phyloP scores from a whole-genome alignment of 2,329 filamentous ascomycete species.

The Lachnellula cervina region DNA sequence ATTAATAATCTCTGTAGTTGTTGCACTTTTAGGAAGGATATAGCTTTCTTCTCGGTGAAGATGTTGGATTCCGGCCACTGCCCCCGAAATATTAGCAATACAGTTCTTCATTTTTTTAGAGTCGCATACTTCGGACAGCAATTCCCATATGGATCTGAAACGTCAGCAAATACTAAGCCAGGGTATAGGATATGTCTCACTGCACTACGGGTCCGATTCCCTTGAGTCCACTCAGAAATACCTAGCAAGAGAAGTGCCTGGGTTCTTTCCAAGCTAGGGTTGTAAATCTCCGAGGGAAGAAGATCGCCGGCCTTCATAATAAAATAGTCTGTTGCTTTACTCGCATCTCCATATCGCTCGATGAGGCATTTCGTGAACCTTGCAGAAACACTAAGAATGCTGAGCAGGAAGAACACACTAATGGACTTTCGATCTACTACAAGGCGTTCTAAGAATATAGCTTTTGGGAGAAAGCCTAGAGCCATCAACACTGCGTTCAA shows the following conservation, averaged over 20 bases:
- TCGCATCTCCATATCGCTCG: slow-evolving; percentile 45
- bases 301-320: slow-evolving; percentile 46
- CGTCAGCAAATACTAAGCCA: background rate
- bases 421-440: slow-evolving; percentile 41
- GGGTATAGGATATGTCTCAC: slow-evolving; percentile 33
- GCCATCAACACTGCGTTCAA: background rate
- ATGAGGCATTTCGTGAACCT: slow-evolving; percentile 47
- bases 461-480: slow-evolving; percentile 50
- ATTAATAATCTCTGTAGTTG: slow-evolving; percentile 30
- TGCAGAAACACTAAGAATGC: slow-evolving; percentile 52
- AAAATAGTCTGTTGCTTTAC: slow-evolving; percentile 49
- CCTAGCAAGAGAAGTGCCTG: slow-evolving; percentile 56
- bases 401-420: slow-evolving; percentile 50
- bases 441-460: slow-evolving; percentile 45
- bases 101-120: no score
- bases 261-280: slow-evolving; percentile 49
- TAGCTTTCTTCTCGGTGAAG: slow-evolving; percentile 37
- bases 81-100: no score
- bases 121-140: slow-evolving; percentile 23
- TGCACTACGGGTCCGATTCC: slow-evolving; percentile 48
- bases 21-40: slow-evolving; percentile 20
- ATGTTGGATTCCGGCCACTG: slow-evolving; percentile 32
- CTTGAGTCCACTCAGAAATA: slow-evolving; percentile 54
- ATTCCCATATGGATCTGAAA: slow-evolving; percentile 39
- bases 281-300: slow-evolving; percentile 47